Base-by-base conservation (phyloP, 2,329 filamentous ascomycete genomes). In the Parasarocladium wereldwijsianum region DNA sequence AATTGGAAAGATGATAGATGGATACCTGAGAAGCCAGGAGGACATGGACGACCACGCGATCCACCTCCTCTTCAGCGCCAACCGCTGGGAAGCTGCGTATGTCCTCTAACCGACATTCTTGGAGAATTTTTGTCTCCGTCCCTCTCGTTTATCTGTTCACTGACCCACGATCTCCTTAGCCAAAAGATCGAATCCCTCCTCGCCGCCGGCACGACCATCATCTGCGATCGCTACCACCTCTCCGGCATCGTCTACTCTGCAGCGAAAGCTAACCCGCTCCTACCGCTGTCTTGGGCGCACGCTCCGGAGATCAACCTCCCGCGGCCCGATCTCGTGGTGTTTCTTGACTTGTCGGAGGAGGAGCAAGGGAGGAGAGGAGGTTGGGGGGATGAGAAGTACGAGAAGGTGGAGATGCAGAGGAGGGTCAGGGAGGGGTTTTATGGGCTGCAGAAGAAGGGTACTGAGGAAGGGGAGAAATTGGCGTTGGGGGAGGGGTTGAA, bases 221-320 rank as follows among this genome's bases (percentile, higher is more conserved):
- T 98, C 22, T 76, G 87, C 40, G 90, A 98, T 53, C 76, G 90
- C 27, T 98, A 96, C 58, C 93, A 92, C 50, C 87, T 93, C 60
- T 90, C 81, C 13, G 90, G 90, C 32, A 81, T 86, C 34, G 84
- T 94, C 29, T 98, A 96, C 58, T 84, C 77, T 15, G 83, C 84
- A 1, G 87, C 90, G 4, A 96, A 96, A 49, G 63, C 71, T 25
- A 83, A 82, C 41, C 70, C 76, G 0, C 52, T 60, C 2, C 64
- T 94, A 9, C 59, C 67, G 0, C 60, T 94, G 0, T 55, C 66
- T 1, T 98, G 90, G 86, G 85, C 84, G 6, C 75, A 82, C 41
- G 66, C 74, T 11, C 83, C 86, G 1, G 90, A 96, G 43, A 66
- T 82, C 10, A 87, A 87, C 1, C 65, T 98, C 1, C 87, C 90